phyloP scores from a whole-genome alignment of 2,329 filamentous ascomycete genomes.

The Dactylellina sp. region DNA sequence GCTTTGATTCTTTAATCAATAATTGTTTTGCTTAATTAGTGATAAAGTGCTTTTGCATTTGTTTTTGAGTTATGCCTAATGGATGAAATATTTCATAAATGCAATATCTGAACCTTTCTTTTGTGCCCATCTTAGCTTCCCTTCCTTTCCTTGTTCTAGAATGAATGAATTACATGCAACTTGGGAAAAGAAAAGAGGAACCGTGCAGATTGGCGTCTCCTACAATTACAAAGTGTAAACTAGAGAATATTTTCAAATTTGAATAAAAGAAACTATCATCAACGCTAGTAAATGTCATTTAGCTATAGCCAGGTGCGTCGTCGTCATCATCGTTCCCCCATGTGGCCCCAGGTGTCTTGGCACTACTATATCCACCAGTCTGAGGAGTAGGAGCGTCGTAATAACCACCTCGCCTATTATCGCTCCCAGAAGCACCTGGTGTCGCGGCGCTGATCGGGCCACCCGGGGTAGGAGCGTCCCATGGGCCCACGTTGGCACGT shows the following conservation, averaged over 20 bases:
- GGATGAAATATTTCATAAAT: too few species aligned
- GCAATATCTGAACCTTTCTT: too few species aligned
- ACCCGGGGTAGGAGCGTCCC: constrained; percentile 66
- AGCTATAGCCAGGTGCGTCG: constrained; percentile 50
- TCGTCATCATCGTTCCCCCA: constrained; percentile 48
- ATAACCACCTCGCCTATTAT: constrained; percentile 63
- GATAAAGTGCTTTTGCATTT: not conserved
- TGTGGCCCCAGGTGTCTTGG: constrained; percentile 62
- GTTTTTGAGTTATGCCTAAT: too few species aligned
- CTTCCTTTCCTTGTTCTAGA: too few species aligned
- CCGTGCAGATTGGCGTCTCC: not conserved
- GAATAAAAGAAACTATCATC: not conserved
- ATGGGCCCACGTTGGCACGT: constrained; percentile 70
- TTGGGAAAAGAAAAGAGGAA: not conserved
- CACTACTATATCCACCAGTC: constrained; percentile 67
- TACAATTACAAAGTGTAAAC: constrained; percentile 47
- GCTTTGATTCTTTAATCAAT: too few species aligned
- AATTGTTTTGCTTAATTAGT: too few species aligned
- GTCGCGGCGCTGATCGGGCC: constrained; percentile 68
- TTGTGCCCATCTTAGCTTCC: too few species aligned
- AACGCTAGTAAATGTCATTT: not conserved
- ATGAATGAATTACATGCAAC: constrained; percentile 11
- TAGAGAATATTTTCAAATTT: constrained; percentile 25
- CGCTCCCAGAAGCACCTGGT: constrained; percentile 63
- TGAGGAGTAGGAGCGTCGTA: constrained; percentile 73